Percentiles rank a stretch among this genome's conserved stretches.
phyloP scores from a whole-genome alignment of 1,284 basidiomycete species.

The Ganoderma sinense region DNA sequence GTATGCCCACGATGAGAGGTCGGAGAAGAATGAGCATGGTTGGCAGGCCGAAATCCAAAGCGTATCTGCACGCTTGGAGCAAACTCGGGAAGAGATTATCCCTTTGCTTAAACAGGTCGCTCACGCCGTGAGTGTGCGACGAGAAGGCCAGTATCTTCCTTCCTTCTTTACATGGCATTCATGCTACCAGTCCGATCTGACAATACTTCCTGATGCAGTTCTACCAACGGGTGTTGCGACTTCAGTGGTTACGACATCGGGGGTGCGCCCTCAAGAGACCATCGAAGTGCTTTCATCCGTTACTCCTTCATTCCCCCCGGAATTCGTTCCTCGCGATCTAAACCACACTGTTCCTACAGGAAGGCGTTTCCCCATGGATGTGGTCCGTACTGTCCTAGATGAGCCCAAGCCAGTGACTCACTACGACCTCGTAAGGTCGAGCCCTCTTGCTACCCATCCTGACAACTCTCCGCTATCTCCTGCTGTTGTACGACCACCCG shows the following conservation, averaged over 20 bases:
- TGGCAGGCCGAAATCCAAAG: slow-evolving; percentile 72
- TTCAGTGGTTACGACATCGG: background rate
- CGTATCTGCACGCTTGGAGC: slow-evolving; percentile 68
- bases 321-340: slow-evolving; percentile 1
- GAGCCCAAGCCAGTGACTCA: background rate
- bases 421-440: background rate
- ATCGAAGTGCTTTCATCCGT: slow-evolving; percentile 32
- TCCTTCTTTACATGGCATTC: background rate
- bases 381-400: slow-evolving; percentile 33
- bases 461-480: too few species aligned
- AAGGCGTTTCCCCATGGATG: slow-evolving; percentile 10
- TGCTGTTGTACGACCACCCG: too few species aligned
- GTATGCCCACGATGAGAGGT: slow-evolving; percentile 74
- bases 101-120: slow-evolving; percentile 51
- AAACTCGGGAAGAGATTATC: slow-evolving; percentile 50
- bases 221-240: background rate
- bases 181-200: background rate
- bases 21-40: slow-evolving; percentile 75
- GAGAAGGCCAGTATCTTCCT: slow-evolving; percentile 16
- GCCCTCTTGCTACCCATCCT: background rate
- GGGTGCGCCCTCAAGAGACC: slow-evolving; percentile 23
- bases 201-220: background rate
- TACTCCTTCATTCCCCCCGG: slow-evolving; percentile 24
- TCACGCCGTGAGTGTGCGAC: slow-evolving; percentile 21
- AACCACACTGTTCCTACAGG: slow-evolving; percentile 8